Evolutionary conservation across 2,329 filamentous ascomycete genomes (phyloP).

Genomic region (Leptosphaerulina australis): DNA sequence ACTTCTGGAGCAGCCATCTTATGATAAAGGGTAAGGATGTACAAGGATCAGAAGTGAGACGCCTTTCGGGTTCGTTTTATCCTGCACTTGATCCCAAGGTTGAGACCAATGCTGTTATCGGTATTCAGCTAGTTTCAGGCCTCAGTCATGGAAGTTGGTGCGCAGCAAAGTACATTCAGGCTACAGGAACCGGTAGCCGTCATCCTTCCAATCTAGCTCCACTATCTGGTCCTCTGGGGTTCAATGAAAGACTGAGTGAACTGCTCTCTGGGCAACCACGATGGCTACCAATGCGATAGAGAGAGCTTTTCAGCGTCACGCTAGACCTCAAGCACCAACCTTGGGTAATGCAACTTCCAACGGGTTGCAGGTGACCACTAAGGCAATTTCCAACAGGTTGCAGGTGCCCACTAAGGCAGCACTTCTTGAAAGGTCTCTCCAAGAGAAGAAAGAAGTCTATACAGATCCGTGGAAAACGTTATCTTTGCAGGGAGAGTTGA

Average conservation of each 20-base stretch:
- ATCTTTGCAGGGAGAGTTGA: not conserved
- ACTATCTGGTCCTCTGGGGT: not conserved
- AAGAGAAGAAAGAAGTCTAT: not conserved
- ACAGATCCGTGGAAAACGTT: constrained; percentile 4
- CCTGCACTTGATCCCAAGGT: too few relatives aligned
- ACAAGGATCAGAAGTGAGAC: too few relatives aligned
- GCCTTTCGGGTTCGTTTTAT: too few relatives aligned
- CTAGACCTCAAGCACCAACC: constrained; percentile 4
- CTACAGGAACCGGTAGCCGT: too few relatives aligned
- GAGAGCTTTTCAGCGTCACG: constrained; percentile 9
- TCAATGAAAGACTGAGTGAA: not conserved
- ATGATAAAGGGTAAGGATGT: too few relatives aligned
- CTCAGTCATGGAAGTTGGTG: too few relatives aligned
- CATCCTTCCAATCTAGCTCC: too few relatives aligned
- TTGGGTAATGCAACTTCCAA: not conserved
- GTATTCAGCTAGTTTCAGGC: too few relatives aligned
- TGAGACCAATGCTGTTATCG: too few relatives aligned
- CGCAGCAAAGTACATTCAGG: too few relatives aligned
- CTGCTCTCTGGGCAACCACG: not conserved
- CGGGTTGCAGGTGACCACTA: too few relatives aligned
- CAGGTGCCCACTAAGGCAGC: constrained; percentile 13
- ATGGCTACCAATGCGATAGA: not conserved
- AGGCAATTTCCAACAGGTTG: not conserved
- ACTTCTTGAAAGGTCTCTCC: constrained; percentile 2
- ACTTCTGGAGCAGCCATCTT: not conserved